Evolutionary conservation across 306 rosid species (phyloP), one percentile per base, ranked within the genome.

Genomic region (Carpinus viminea): DNA sequence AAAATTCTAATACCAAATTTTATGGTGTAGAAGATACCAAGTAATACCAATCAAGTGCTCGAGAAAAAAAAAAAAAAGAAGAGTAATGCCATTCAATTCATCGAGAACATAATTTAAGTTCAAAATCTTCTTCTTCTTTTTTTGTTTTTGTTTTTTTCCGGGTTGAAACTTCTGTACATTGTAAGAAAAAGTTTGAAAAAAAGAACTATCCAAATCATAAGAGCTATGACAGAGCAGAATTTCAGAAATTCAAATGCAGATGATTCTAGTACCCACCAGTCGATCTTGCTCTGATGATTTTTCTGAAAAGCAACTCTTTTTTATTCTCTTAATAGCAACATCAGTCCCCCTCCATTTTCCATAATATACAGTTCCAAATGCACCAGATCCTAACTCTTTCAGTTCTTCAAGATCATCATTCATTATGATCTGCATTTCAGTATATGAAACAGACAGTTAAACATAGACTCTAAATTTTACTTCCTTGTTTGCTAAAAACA

Each of bases 311-410:
- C 99, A 96, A 81, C 99, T 93, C 84, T 88, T 93, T 85, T 91
- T 93, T 46, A 91, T 91, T 84, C 97, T 92, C 88, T 96, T 96
- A 77, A 93, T 93, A 50, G 99, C 99, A 78, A 96, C 91, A 84
- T 91, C 99, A 12, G 99, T 93, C 78, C 99, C 99, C 83, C 99
- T 93, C 99, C 98, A 96, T 82, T 89, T 90, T 68, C 99, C 98
- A 48, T 87, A 98, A 87, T 87, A 93, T 79, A 96, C 99, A 54
- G 97, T 96, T 79, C 99, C 99, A 82, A 90, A 96, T 60, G 98
- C 91, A 84, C 99, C 99, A 43, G 99, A 96, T 82, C 99, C 99
- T 65, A 93, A 79, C 80, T 91, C 99, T 70, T 82, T 91, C 81
- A 85, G 78, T 70, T 96, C 98, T 84, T 96, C 97, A 54, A 96